These are phyloP conservation scores for Apiospora sp. DNA, from an alignment of 2,329 filamentous ascomycete genomes.

Conservation along the genomic window DNA sequence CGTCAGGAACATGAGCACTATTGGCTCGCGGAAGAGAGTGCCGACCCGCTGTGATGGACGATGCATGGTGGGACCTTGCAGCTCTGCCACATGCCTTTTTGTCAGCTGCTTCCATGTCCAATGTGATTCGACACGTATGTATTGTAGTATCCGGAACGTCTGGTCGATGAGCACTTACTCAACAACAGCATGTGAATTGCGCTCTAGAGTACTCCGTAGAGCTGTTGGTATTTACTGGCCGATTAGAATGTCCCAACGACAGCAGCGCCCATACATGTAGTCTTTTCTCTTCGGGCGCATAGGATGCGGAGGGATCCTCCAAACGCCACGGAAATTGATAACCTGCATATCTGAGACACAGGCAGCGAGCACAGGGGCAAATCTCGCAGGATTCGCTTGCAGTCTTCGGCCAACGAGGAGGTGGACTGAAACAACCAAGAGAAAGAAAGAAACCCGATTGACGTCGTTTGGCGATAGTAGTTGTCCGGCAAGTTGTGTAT, in stretches of 20 bases:
- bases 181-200: not conserved
- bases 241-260: not conserved
- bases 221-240: too few relatives aligned
- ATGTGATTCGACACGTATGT: not conserved
- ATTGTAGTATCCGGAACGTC: not conserved
- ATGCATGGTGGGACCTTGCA: slow-evolving; percentile 20
- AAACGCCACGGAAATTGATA: slow-evolving; percentile 6
- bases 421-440: not conserved
- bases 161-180: not conserved
- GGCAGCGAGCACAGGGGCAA: not conserved
- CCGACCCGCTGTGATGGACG: slow-evolving; percentile 42
- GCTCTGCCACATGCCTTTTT: slow-evolving; percentile 11
- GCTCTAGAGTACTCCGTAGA: not conserved
- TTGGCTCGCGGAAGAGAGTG: slow-evolving; percentile 49
- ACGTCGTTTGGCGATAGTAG: not conserved
- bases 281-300: not conserved
- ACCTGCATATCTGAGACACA: slow-evolving; percentile 18
- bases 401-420: not conserved
- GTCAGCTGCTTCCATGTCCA: slow-evolving; percentile 8
- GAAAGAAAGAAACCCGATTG: not conserved
- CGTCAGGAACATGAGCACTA: slow-evolving; percentile 48
- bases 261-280: not conserved
- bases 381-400: not conserved
- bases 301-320: slow-evolving; percentile 3
- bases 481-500: not conserved